phyloP scores from a whole-genome alignment of 106 monocot species.

The Posidonia australis region DNA sequence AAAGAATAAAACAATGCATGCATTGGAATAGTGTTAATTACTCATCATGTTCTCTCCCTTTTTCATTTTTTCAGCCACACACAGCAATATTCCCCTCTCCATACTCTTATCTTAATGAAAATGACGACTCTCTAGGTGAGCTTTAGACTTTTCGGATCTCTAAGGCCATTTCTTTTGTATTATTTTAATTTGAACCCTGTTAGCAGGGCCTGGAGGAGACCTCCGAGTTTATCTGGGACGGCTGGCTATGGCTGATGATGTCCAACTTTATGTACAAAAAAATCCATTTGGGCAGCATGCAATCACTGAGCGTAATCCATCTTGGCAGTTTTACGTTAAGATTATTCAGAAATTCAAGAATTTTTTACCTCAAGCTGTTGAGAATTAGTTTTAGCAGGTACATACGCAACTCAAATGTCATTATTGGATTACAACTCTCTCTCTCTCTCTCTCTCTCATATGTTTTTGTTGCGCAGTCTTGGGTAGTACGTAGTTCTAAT shows the following conservation, averaged over 20 bases:
- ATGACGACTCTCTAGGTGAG: constrained; percentile 74
- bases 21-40: background rate
- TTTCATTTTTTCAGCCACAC: constrained; percentile 30
- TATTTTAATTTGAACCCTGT: background rate
- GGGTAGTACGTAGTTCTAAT: too few relatives aligned
- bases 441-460: too few relatives aligned
- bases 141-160: background rate
- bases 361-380: too few relatives aligned
- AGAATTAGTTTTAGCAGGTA: too few relatives aligned
- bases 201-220: constrained; percentile 66
- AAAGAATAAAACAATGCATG: background rate
- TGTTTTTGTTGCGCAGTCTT: too few relatives aligned
- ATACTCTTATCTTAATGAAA: constrained; percentile 30
- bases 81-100: constrained; percentile 81
- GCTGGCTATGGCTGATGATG: constrained; percentile 41
- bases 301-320: constrained; percentile 34
- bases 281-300: constrained; percentile 66
- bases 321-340: constrained; percentile 54
- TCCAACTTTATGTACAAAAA: constrained; percentile 47
- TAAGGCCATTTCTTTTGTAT: background rate
- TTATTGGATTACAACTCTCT: too few relatives aligned
- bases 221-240: constrained; percentile 64
- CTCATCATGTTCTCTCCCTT: background rate
- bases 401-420: too few relatives aligned
- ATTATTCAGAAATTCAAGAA: constrained; percentile 30